Evolutionary conservation across 306 rosid species (phyloP), one percentile per base, ranked within the genome.

Genomic region (Sicyos baderoa): DNA sequence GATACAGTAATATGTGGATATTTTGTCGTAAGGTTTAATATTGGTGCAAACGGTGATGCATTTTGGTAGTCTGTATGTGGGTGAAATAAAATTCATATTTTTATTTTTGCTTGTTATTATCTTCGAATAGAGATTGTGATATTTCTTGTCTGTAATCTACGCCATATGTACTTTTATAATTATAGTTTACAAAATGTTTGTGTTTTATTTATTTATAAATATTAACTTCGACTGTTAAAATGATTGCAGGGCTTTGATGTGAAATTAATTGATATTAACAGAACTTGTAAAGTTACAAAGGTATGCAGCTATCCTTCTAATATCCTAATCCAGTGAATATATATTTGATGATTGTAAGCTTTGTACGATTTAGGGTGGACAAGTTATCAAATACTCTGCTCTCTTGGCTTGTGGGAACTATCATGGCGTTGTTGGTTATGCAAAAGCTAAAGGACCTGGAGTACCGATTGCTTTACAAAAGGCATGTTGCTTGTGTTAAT

Each of bases 221-320:
- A 72, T 66, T 64, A 48, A 76, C 67, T 73, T 70, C 19, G 9
- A 29, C 45, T 42, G 21, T 65, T 66, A 15, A 60, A 70, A 37
- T 37, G 44, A 37, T 37, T 6, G 44, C 44, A 92, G 96, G 96
- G 96, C 63, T 92, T 92, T 72, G 98, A 92, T 76, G 90, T 86
- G 75, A 89, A 77, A 80, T 71, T 89, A 84, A 86, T 89, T 78
- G 82, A 89, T 78, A 91, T 92, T 81, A 92, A 87, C 78, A 87
- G 98, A 72, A 89, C 96, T 35, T 88, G 90, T 85, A 92, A 92
- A 85, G 96, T 92, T 75, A 92, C 95, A 1, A 92, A 86, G 98
- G 98, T 87, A 85, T 51, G 25, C 52, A 56, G 19, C 47, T 77
- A 47, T 37, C 27, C 44, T 74, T 14, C 89, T 61, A 57, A 37